Conservation (phyloP, 139 green algal genomes). For the Chlamydomonas asymmetrica region DNA sequence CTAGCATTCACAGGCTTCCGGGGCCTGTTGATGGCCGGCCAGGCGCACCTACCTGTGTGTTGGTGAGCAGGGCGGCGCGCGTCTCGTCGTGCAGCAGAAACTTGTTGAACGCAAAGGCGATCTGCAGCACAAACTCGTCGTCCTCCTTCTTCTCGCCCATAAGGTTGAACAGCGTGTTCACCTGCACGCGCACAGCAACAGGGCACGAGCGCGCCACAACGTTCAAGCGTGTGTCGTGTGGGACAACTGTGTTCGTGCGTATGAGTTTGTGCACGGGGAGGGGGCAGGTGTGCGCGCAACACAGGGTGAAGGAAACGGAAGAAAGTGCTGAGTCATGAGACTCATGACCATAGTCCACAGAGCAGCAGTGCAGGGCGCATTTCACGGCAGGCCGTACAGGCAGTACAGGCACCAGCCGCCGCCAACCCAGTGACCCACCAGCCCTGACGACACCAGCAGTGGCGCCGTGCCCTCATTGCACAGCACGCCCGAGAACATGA, state of each 20-base stretch:
- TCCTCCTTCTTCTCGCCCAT: conserved; percentile 78
- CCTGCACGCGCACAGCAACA: conserved; percentile 43
- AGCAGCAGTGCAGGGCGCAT: too few relatives aligned
- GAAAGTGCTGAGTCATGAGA: too few relatives aligned
- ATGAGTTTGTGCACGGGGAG: too few relatives aligned
- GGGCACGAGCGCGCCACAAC: too few relatives aligned
- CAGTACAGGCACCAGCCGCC: too few relatives aligned
- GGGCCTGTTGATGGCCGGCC: neutral
- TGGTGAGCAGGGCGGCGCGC: conserved; percentile 48
- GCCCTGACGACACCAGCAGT: conserved; percentile 52
- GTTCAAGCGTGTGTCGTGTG: too few relatives aligned
- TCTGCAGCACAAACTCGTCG: conserved; percentile 86
- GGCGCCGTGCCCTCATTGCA: conserved; percentile 64
- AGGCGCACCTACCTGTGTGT: conserved; percentile 47
- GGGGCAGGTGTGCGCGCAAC: too few relatives aligned
- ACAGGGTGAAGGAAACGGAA: too few relatives aligned
- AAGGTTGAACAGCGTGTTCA: conserved; percentile 53
- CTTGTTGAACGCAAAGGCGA: conserved; percentile 64
- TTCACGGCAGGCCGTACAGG: too few relatives aligned
- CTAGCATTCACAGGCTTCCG: too few relatives aligned
- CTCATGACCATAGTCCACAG: too few relatives aligned
- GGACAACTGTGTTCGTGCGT: too few relatives aligned
- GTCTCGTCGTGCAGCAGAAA: conserved; percentile 65
- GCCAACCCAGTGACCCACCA: conserved; percentile 45
- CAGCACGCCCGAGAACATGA: conserved; percentile 75